These are phyloP conservation scores for Silene conica DNA, from an alignment of 148 eudicot species.

Conservation along the genomic window DNA sequence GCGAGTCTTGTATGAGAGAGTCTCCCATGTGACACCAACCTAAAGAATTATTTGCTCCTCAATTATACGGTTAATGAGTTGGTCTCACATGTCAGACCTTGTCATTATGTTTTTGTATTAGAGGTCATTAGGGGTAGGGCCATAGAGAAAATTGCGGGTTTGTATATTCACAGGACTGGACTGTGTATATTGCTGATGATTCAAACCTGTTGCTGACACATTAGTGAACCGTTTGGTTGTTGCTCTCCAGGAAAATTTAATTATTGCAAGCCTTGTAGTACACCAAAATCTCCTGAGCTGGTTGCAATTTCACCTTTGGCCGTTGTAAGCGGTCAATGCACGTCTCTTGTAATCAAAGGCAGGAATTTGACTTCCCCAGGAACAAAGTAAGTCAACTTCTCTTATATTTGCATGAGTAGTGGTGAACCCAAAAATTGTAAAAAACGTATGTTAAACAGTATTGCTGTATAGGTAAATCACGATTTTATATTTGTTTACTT, in stretches of 20 bases:
- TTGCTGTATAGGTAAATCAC: no score
- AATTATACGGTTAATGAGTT: no score
- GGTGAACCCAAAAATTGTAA: no score
- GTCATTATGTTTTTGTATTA: no score
- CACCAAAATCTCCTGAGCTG: slow-evolving; percentile 43
- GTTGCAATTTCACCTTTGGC: slow-evolving; percentile 73
- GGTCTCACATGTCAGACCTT: no score
- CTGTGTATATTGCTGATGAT: no score
- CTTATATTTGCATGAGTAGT: neutral
- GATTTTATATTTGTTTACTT: no score
- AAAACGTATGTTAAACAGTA: no score
- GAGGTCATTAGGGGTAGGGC: neutral
- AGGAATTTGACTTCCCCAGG: slow-evolving; percentile 40
- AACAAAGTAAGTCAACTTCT: slow-evolving; percentile 27
- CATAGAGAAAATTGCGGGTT: no score
- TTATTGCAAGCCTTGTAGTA: slow-evolving; percentile 31
- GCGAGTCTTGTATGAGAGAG: no score
- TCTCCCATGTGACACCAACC: no score
- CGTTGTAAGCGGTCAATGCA: slow-evolving; percentile 63
- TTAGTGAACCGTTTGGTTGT: neutral
- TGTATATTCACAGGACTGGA: neutral
- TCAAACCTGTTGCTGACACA: neutral
- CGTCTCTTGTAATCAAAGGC: slow-evolving; percentile 54
- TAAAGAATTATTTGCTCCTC: no score
- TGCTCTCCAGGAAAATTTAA: slow-evolving; percentile 26